Percentiles rank a stretch among this genome's conserved stretches.
Evolutionary conservation across 164 flowering plant species (phyloP).

Genomic region (Aristolochia californica): DNA sequence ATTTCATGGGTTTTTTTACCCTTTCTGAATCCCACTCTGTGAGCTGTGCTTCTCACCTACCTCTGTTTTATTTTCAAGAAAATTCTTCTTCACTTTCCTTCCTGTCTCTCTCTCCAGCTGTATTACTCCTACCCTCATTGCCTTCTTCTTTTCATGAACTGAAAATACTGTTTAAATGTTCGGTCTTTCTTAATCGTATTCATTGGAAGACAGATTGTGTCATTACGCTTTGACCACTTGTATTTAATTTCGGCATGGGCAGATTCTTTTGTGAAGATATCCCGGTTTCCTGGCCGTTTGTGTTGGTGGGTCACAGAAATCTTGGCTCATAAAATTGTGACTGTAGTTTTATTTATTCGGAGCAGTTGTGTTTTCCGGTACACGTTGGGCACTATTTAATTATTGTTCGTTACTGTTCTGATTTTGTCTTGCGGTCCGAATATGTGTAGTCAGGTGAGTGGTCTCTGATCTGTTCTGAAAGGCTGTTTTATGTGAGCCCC

Average conservation of each 20-base stretch:
- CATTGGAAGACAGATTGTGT: background rate
- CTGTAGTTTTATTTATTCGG: too few species aligned
- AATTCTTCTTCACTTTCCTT: background rate
- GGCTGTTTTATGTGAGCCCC: too few species aligned
- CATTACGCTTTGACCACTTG: background rate
- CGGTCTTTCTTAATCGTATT: background rate
- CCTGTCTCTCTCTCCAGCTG: conserved; percentile 12
- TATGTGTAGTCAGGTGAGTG: too few species aligned
- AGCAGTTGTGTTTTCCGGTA: too few species aligned
- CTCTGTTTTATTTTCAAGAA: background rate
- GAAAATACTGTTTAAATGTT: background rate
- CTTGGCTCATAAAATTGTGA: background rate
- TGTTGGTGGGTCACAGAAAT: conserved; percentile 12
- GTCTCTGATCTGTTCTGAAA: too few species aligned
- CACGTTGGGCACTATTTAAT: too few species aligned
- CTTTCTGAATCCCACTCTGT: too few species aligned
- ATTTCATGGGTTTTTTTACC: too few species aligned
- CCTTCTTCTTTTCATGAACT: background rate
- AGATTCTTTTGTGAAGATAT: background rate
- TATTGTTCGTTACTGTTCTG: too few species aligned
- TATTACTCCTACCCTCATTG: background rate
- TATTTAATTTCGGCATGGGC: background rate
- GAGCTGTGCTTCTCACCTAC: background rate
- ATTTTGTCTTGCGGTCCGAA: too few species aligned
- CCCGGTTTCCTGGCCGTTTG: background rate